These are phyloP conservation scores for Neurospora sp. DNA, from an alignment of 495 filamentous ascomycete species.

Conservation along the genomic window DNA sequence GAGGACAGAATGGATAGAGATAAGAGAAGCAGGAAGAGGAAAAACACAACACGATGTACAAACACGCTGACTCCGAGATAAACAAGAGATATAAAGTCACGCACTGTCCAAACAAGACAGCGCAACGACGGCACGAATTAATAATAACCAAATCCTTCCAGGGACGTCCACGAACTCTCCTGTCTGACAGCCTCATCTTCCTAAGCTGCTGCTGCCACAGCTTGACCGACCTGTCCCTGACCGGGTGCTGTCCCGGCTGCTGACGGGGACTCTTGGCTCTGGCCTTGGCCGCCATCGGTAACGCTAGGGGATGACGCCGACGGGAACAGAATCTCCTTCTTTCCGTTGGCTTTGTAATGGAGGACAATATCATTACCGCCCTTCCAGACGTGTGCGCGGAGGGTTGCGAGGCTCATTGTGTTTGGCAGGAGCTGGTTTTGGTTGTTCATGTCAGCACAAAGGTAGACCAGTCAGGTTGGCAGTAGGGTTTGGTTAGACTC, in stretches of 20 bases:
- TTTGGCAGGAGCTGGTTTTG: constrained; percentile 34
- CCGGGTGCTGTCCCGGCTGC: constrained; percentile 2
- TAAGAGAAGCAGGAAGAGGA: background rate
- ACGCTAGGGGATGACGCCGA: constrained; percentile 13
- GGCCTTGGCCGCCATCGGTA: constrained; percentile 11
- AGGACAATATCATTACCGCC: constrained; percentile 81
- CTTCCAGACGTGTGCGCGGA: constrained; percentile 86
- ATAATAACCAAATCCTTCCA: background rate
- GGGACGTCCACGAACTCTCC: background rate
- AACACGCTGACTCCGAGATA: background rate
- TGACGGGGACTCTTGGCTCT: background rate
- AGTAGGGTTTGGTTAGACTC: constrained; percentile 17
- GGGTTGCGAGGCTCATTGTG: constrained; percentile 84
- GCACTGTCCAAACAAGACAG: background rate
- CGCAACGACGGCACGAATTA: background rate
- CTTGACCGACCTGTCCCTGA: background rate
- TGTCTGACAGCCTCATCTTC: background rate
- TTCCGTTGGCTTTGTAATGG: constrained; percentile 83
- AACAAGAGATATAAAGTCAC: background rate
- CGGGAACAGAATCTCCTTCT: constrained; percentile 44
- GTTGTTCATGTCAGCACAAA: constrained; percentile 9
- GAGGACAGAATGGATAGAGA: background rate
- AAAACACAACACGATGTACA: background rate
- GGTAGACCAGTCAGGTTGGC: background rate
- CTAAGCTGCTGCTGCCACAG: background rate